Conservation (phyloP, 495 filamentous ascomycete genomes). For the Hypoxylon trugodes region DNA sequence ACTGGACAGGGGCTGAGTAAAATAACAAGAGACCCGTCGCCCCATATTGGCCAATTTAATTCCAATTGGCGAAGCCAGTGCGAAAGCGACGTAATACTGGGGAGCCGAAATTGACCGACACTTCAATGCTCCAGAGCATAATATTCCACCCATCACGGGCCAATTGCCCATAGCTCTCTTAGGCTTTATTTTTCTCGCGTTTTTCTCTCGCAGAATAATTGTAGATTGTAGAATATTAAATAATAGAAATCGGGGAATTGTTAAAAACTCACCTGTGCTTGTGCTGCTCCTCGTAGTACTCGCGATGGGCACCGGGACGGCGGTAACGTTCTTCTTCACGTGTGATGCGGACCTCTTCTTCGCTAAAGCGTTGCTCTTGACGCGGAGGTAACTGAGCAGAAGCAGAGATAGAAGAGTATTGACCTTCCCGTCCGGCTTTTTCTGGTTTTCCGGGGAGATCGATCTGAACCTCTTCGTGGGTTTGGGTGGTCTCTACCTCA, state of each 20-base stretch:
- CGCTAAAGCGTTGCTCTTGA: conserved; percentile 71
- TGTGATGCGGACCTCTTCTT: conserved; percentile 83
- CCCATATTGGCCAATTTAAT: conserved; percentile 34
- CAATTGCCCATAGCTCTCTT: background rate
- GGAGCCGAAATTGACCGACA: conserved; percentile 18
- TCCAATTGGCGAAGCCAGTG: conserved; percentile 22
- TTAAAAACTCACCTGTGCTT: conserved; percentile 51
- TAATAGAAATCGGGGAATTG: background rate
- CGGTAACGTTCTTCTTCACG: conserved; percentile 72
- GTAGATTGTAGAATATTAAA: conserved; percentile 9
- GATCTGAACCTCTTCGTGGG: conserved; percentile 87
- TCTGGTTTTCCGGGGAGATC: conserved; percentile 71
- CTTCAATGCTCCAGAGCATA: background rate
- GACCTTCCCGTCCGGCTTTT: conserved; percentile 93
- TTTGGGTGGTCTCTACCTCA: conserved; percentile 78
- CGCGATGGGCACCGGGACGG: conserved; percentile 66
- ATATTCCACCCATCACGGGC: background rate
- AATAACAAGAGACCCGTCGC: conserved; percentile 1
- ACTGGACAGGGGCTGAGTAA: conserved; percentile 16
- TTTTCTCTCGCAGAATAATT: background rate
- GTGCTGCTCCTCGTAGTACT: conserved; percentile 66
- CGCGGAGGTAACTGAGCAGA: conserved; percentile 68
- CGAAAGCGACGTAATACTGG: conserved; percentile 7
- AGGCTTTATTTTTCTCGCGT: background rate
- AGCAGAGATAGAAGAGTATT: conserved; percentile 71